Conservation (phyloP, 2,329 filamentous ascomycete species). For the Sporothrix curviconia region DNA sequence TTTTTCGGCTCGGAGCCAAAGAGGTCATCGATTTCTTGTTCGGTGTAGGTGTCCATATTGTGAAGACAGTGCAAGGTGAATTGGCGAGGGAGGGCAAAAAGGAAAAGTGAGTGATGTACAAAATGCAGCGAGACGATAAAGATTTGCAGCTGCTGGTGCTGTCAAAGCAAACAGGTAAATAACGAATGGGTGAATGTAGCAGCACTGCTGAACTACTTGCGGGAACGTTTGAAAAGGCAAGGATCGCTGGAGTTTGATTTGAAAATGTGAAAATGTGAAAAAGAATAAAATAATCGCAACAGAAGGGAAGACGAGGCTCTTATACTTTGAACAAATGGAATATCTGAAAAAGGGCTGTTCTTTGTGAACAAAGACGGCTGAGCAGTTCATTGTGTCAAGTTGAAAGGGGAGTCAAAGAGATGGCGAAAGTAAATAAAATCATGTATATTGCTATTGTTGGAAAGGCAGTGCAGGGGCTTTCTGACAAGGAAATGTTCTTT, state of each 20-base stretch:
- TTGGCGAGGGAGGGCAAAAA: background rate
- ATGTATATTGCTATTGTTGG: no score
- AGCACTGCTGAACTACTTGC: slow-evolving; percentile 17
- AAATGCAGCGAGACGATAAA: background rate
- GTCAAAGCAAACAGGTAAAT: background rate
- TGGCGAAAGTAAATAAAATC: no score
- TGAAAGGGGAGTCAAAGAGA: no score
- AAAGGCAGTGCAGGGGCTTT: no score
- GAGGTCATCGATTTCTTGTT: background rate
- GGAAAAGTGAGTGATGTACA: background rate
- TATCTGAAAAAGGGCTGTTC: background rate
- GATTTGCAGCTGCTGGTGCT: background rate
- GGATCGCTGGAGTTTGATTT: no score
- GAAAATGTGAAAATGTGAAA: no score
- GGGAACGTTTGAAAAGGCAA: background rate
- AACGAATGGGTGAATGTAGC: slow-evolving; percentile 3
- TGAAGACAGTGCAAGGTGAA: background rate
- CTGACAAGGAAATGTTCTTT: no score
- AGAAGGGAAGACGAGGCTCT: background rate
- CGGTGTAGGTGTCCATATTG: background rate
- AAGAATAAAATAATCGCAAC: background rate
- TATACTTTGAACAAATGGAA: slow-evolving; percentile 5
- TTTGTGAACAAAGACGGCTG: no score
- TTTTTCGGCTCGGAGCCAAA: background rate
- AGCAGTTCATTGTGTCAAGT: no score